A percentile compares a stretch with the other conserved stretches of the same genome.
phyloP scores from a whole-genome alignment of 495 filamentous ascomycete species.

The Trichodelitschia bisporula region DNA sequence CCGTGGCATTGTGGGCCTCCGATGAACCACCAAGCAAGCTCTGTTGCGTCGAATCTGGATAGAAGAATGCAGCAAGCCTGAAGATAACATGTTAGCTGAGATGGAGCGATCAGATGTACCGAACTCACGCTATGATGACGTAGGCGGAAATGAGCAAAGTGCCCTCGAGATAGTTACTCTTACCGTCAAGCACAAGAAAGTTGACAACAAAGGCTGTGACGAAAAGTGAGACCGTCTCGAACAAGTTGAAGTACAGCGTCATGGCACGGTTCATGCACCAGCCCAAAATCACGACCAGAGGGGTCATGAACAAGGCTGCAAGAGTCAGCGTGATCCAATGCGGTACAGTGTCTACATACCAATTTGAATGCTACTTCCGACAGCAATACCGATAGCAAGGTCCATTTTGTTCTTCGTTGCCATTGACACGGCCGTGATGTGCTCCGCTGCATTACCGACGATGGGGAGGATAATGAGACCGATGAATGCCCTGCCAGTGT shows the following conservation, averaged over 20 bases:
- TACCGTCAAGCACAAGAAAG: conserved; percentile 67
- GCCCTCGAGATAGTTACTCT: conserved; percentile 77
- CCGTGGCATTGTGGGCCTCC: too few relatives aligned
- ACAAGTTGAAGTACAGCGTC: conserved; percentile 76
- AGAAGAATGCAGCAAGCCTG: conserved; percentile 34
- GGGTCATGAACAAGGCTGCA: conserved; percentile 61
- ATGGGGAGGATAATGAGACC: conserved; percentile 77
- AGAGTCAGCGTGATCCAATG: neutral
- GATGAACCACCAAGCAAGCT: neutral
- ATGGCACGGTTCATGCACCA: conserved; percentile 66
- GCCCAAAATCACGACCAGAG: conserved; percentile 67
- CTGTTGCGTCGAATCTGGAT: conserved; percentile 19
- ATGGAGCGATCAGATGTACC: neutral
- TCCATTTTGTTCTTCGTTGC: conserved; percentile 95
- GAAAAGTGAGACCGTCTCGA: conserved; percentile 72
- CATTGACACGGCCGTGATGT: conserved; percentile 72
- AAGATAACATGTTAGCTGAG: conserved; percentile 1
- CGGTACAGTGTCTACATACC: conserved; percentile 8
- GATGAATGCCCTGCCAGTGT: conserved; percentile 66
- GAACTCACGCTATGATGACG: conserved; percentile 42
- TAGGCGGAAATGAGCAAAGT: conserved; percentile 61
- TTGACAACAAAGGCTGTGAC: conserved; percentile 77
- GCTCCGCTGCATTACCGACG: conserved; percentile 80
- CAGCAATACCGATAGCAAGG: conserved; percentile 69
- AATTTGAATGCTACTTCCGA: conserved; percentile 73